These are phyloP conservation scores for Phytophthora hybrid DNA, from an alignment of 352 stramenopile species.

Conservation along the genomic window DNA sequence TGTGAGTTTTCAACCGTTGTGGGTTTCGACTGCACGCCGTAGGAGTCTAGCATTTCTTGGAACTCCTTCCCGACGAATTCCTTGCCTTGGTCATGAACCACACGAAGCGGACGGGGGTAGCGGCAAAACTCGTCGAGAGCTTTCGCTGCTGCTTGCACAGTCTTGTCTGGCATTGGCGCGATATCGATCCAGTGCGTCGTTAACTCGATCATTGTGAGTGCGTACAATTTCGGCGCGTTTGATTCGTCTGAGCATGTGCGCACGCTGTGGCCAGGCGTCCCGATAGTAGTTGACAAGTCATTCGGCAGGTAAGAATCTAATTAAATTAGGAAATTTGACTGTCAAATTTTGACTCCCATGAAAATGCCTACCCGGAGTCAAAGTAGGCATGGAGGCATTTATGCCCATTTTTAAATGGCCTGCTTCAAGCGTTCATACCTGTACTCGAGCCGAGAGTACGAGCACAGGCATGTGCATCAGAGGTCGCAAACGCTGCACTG, in stretches of 20 bases:
- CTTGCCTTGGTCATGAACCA: slow-evolving; percentile 1
- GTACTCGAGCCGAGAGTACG: no score
- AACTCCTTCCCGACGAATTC: slow-evolving; percentile 9
- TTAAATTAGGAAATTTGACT: no score
- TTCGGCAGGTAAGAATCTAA: no score
- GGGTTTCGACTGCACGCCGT: background rate
- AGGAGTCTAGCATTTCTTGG: slow-evolving; percentile 9
- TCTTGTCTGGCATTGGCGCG: background rate
- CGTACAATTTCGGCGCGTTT: background rate
- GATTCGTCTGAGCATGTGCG: background rate
- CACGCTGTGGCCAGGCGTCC: no score
- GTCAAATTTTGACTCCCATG: no score
- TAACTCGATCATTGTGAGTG: slow-evolving; percentile 10
- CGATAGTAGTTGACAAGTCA: no score
- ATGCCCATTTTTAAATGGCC: no score
- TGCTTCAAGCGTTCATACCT: no score
- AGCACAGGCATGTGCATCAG: no score
- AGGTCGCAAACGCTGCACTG: no score
- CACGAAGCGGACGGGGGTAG: background rate
- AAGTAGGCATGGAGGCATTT: no score
- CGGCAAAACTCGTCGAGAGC: slow-evolving; percentile 6
- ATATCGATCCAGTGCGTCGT: slow-evolving; percentile 4
- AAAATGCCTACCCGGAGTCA: no score
- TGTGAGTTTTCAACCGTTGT: slow-evolving; percentile 5
- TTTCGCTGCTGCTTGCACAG: background rate